A percentile compares a stretch with the other conserved stretches of the same genome.
Conservation (phyloP, 805 yeast genomes). For the Kazachstania martiniae region DNA sequence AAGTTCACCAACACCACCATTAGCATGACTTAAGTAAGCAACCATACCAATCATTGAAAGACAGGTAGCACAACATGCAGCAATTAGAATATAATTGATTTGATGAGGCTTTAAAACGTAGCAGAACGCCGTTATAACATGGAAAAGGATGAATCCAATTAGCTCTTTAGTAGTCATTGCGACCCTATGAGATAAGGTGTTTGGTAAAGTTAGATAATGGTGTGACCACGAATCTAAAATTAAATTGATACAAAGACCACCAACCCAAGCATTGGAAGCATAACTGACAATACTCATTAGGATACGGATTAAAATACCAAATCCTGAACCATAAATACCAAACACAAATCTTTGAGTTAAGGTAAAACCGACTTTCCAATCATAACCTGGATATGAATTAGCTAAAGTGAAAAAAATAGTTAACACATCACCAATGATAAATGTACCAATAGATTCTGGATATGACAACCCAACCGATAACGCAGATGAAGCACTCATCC, state of each 20-base stretch:
- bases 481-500: conserved; percentile 37
- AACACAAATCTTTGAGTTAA: conserved; percentile 36
- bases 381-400: conserved; percentile 38
- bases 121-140: conserved; percentile 32
- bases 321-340: conserved; percentile 35
- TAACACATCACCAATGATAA: conserved; percentile 37
- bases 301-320: conserved; percentile 34
- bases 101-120: conserved; percentile 35
- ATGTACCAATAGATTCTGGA: conserved; percentile 35
- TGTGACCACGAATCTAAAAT: conserved; percentile 33
- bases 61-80: conserved; percentile 29
- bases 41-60: conserved; percentile 34
- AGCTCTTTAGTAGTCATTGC: conserved; percentile 30
- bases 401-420: conserved; percentile 35
- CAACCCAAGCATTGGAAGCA: conserved; percentile 37
- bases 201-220: conserved; percentile 27
- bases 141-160: conserved; percentile 33
- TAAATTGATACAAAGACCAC: conserved; percentile 32
- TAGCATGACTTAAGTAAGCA: conserved; percentile 25
- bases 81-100: conserved; percentile 29
- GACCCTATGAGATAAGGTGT: conserved; percentile 25
- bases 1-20: conserved; percentile 29
- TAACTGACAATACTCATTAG: conserved; percentile 38
- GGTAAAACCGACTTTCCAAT: conserved; percentile 41
- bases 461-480: conserved; percentile 36